Evolutionary conservation across 2,329 filamentous ascomycete genomes (phyloP).

Genomic region (Fusarium nematophilum): DNA sequence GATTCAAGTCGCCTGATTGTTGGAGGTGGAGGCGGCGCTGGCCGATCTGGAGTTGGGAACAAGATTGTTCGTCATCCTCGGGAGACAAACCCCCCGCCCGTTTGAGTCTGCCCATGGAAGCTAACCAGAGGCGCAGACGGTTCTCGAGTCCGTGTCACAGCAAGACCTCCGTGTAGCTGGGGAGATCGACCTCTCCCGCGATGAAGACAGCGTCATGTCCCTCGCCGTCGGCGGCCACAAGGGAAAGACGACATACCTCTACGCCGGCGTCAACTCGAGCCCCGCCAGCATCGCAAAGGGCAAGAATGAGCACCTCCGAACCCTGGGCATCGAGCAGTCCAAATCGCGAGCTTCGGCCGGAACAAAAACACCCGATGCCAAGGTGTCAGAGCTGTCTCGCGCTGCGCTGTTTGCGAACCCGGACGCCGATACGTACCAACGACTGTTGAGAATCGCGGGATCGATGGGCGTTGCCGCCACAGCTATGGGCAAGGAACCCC

Average conservation of each 20-base stretch:
- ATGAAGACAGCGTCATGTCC: constrained; percentile 91
- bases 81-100: too few species aligned
- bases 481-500: constrained; percentile 77
- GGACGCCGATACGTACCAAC: constrained; percentile 67
- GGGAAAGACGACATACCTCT: constrained; percentile 64
- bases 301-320: constrained; percentile 85
- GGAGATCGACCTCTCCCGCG: constrained; percentile 81
- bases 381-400: constrained; percentile 64
- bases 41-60: constrained; percentile 84
- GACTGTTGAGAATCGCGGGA: constrained; percentile 67
- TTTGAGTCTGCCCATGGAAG: neutral
- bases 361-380: constrained; percentile 46
- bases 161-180: constrained; percentile 72
- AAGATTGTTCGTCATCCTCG: constrained; percentile 73
- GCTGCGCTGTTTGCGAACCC: constrained; percentile 63
- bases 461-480: constrained; percentile 84
- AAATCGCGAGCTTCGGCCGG: constrained; percentile 48
- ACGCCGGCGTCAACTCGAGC: constrained; percentile 88
- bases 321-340: constrained; percentile 70
- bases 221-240: constrained; percentile 75
- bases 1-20: constrained; percentile 82
- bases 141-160: constrained; percentile 76
- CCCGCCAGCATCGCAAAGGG: constrained; percentile 76
- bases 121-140: constrained; percentile 61
- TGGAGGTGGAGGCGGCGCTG: constrained; percentile 87